Evolutionary conservation across 768 basidiomycete species (phyloP), one percentile per base, ranked within the genome.

Genomic region (Symmetrospora coprosmae): DNA sequence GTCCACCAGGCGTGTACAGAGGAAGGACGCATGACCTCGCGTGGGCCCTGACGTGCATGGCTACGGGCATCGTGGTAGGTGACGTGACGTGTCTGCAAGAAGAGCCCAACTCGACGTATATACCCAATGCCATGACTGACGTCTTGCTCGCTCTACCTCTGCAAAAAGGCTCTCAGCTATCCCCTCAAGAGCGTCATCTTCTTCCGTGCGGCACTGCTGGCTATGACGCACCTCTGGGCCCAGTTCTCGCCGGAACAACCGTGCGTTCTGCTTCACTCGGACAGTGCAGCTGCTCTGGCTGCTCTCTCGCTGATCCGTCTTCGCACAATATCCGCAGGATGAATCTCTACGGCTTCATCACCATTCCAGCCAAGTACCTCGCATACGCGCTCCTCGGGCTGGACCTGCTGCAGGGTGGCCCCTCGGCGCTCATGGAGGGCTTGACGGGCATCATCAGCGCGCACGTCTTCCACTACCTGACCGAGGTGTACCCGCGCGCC

Each of bases 291-390:
- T n/a, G n/a, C n/a, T n/a, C 37, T 38, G 37, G 13, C n/a, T 38
- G 13, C 38, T 39, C 19, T 39, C 38, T 39, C 38, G 19, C 19
- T 13, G 19, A 39, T 13, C 13, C 25, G 16, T 49, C 7, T 49
- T 7, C 19, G 7, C 6, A 7, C n/a, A n/a, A n/a, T n/a, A n/a
- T 16, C 6, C 25, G 80, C 8, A 81, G 80, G 67, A 82, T 85
- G 14, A 85, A 83, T 7, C 69, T 91, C 60, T 82, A 87, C 76
- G 88, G 88, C 4, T 77, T 92, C 56, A 59, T 92, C 67, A 80
- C 80, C 17, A 69, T 90, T 62, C 86, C 86, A 0, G 71, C 85
- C 60, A 73, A 74, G 63, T 89, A 83, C 72, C 79, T 82, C 61
- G 85, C 88, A 0, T 87, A 82, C 69, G 76, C 80, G 37, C 76